These are phyloP conservation scores for Chrysoporthe austroafricana DNA, from an alignment of 2,329 filamentous ascomycete species.

Conservation along the genomic window DNA sequence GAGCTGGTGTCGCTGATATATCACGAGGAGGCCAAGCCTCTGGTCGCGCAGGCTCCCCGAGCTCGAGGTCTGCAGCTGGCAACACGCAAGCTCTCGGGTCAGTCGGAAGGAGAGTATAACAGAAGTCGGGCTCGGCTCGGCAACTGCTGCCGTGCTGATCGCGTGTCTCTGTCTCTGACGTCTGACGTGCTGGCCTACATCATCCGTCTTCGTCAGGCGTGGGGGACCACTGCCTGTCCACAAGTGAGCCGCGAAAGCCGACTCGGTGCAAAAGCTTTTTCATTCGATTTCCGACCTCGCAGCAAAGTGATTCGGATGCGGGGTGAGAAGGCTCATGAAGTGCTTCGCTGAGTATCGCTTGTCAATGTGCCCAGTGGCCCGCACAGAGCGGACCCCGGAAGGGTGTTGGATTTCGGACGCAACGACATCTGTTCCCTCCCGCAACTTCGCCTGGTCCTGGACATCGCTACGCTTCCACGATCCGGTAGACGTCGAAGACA, in stretches of 20 bases:
- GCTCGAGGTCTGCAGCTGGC: not conserved
- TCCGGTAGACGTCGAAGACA: not conserved
- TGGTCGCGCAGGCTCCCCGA: not conserved
- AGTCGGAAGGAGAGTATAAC: not conserved
- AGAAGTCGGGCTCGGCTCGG: not conserved
- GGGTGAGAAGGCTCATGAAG: not conserved
- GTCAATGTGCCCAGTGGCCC: too few species aligned
- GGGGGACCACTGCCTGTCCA: not conserved
- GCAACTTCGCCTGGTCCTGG: too few species aligned
- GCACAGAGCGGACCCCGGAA: too few species aligned
- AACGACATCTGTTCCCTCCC: too few species aligned
- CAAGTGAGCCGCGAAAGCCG: not conserved
- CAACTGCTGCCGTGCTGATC: constrained; percentile 13
- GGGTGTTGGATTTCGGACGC: too few species aligned
- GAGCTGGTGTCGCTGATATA: not conserved
- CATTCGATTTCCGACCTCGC: not conserved
- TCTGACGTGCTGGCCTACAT: not conserved
- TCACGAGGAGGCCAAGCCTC: not conserved
- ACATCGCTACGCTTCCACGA: too few species aligned
- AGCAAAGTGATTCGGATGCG: too few species aligned
- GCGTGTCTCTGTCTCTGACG: not conserved
- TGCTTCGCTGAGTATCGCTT: not conserved
- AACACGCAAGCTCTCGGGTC: constrained; percentile 1
- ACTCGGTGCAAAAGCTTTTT: not conserved
- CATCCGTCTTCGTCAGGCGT: not conserved